phyloP scores from a whole-genome alignment of 176 grass and related monocot genomes.

The Phoenix roebelenii region DNA sequence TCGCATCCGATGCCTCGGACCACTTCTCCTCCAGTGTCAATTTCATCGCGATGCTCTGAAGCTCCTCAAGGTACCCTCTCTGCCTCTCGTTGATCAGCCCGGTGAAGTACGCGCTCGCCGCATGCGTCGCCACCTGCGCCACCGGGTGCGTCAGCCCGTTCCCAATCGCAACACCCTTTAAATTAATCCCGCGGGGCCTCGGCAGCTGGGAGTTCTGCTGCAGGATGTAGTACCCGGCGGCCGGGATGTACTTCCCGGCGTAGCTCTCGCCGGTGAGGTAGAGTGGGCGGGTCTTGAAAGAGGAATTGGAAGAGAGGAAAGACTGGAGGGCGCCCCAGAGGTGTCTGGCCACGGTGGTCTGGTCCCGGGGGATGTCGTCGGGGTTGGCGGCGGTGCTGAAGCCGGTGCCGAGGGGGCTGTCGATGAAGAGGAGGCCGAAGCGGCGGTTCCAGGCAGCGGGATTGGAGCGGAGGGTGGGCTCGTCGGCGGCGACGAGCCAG shows the following conservation, averaged over 20 bases:
- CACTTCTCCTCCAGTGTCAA: constrained; percentile 18
- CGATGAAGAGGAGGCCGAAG: constrained; percentile 62
- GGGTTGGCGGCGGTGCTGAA: constrained; percentile 36
- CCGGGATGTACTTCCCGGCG: constrained; percentile 59
- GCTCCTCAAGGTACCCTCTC: constrained; percentile 21
- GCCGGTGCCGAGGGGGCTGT: constrained; percentile 62
- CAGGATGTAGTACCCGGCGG: constrained; percentile 34
- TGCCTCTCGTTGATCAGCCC: constrained; percentile 50
- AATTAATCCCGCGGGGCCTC: constrained; percentile 13
- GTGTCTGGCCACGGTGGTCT: constrained; percentile 38
- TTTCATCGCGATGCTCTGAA: constrained; percentile 28
- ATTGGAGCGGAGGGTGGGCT: constrained; percentile 32
- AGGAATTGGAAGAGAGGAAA: constrained; percentile 39
- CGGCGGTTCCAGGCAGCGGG: constrained; percentile 47
- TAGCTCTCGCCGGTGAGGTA: constrained; percentile 73
- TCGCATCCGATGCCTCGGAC: constrained; percentile 27
- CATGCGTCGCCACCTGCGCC: constrained; percentile 47
- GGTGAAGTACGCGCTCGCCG: constrained; percentile 52
- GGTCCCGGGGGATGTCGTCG: constrained; percentile 39
- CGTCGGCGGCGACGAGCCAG: constrained; percentile 31
- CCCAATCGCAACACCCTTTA: constrained; percentile 49
- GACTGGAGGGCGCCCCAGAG: constrained; percentile 33
- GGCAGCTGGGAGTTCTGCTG: constrained; percentile 19
- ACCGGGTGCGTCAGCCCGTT: constrained; percentile 62
- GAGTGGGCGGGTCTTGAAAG: constrained; percentile 37